A percentile compares a stretch with the other conserved stretches of the same genome.
Conservation (phyloP, 1,284 basidiomycete genomes). For the Rhodotorula sp. region DNA sequence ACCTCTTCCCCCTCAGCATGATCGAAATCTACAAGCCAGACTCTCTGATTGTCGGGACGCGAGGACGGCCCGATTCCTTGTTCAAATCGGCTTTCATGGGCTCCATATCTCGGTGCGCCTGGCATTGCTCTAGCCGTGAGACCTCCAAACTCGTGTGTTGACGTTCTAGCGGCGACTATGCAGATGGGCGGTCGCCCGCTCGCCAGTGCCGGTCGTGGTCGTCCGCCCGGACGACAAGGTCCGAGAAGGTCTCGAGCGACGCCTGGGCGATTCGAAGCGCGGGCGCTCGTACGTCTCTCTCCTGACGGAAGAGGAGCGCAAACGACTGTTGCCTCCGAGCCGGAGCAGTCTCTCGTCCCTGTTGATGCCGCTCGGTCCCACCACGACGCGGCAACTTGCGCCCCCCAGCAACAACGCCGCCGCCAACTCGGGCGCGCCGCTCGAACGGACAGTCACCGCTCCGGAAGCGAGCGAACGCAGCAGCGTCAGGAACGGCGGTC, state of each 20-base stretch:
- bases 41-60: conserved; percentile 87
- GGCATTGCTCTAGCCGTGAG: neutral
- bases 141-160: no score
- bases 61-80: conserved; percentile 60
- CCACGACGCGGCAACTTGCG: neutral
- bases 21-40: conserved; percentile 95
- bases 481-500: neutral
- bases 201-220: conserved; percentile 87
- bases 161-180: neutral
- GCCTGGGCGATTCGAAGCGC: conserved; percentile 34
- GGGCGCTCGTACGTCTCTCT: conserved; percentile 36
- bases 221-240: conserved; percentile 55
- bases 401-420: neutral
- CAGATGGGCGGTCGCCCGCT: conserved; percentile 76
- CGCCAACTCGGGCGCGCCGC: conserved; percentile 1
- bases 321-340: neutral
- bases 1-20: conserved; percentile 57
- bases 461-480: conserved; percentile 13
- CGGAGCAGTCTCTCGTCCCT: neutral
- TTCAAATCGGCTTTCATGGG: conserved; percentile 50
- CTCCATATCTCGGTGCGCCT: conserved; percentile 48
- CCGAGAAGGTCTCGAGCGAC: conserved; percentile 33
- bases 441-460: conserved; percentile 29
- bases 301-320: conserved; percentile 15
- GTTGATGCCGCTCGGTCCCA: no score